A percentile compares a stretch with the other conserved stretches of the same genome.
Evolutionary conservation across 2,329 filamentous ascomycete species (phyloP).

Genomic region (Colletotrichum musicola): DNA sequence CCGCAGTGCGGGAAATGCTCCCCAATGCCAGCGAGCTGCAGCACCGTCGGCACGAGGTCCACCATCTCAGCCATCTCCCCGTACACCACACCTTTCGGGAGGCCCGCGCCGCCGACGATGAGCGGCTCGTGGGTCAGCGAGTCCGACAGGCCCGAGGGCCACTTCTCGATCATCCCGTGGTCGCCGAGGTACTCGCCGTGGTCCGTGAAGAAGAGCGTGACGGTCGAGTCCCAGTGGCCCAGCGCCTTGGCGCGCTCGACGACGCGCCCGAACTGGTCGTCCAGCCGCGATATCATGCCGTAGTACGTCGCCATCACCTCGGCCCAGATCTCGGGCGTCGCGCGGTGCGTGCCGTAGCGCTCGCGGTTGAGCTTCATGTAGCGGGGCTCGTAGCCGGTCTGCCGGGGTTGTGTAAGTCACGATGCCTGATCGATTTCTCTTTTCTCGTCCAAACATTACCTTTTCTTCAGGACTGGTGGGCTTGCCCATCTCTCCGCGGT

Average conservation of each 20-base stretch:
- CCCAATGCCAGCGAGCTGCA: slow-evolving; percentile 52
- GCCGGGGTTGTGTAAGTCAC: neutral
- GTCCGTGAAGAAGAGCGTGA: slow-evolving; percentile 59
- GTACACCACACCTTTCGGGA: slow-evolving; percentile 50
- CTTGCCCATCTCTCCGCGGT: slow-evolving; percentile 46
- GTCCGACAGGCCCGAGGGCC: slow-evolving; percentile 59
- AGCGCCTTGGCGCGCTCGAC: slow-evolving; percentile 50
- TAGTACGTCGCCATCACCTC: slow-evolving; percentile 61
- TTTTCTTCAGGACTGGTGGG: slow-evolving; percentile 25
- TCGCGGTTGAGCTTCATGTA: slow-evolving; percentile 56
- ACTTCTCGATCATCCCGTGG: slow-evolving; percentile 62
- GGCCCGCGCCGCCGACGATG: slow-evolving; percentile 56
- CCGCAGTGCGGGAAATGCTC: slow-evolving; percentile 54
- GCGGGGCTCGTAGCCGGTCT: slow-evolving; percentile 57
- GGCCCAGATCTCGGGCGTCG: slow-evolving; percentile 56
- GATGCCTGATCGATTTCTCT: too few species aligned
- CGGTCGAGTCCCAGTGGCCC: slow-evolving; percentile 52
- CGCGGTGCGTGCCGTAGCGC: slow-evolving; percentile 53
- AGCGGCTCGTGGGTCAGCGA: slow-evolving; percentile 57
- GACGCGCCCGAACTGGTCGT: slow-evolving; percentile 59
- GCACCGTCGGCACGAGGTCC: slow-evolving; percentile 58
- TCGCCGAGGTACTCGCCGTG: slow-evolving; percentile 62
- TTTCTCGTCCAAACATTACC: slow-evolving; percentile 8
- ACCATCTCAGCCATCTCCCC: slow-evolving; percentile 59
- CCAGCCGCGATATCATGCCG: slow-evolving; percentile 60